A percentile compares a stretch with the other conserved stretches of the same genome.
Evolutionary conservation across 176 grass and related monocot species (phyloP).

Genomic region (Ensete ventricosum): DNA sequence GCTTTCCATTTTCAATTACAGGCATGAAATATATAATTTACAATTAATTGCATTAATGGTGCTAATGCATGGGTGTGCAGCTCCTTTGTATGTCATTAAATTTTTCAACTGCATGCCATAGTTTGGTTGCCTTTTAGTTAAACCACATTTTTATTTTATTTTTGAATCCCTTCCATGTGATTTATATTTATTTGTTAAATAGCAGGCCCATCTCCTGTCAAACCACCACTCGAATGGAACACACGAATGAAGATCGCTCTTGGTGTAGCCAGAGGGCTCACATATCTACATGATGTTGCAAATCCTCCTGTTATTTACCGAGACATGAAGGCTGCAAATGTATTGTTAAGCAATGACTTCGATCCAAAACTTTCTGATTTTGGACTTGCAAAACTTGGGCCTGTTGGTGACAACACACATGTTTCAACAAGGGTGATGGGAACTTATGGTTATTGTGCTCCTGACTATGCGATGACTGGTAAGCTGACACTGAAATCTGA

Average conservation of each 20-base stretch:
- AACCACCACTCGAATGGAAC: slow-evolving; percentile 73
- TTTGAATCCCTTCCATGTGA: neutral
- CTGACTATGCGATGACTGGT: slow-evolving; percentile 74
- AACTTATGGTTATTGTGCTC: slow-evolving; percentile 88
- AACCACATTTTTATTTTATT: too few relatives aligned
- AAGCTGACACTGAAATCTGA: slow-evolving; percentile 85
- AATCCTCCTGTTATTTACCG: slow-evolving; percentile 90
- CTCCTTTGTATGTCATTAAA: too few relatives aligned
- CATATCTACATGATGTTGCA: slow-evolving; percentile 82
- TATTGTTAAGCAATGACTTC: slow-evolving; percentile 63
- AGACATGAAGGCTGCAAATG: slow-evolving; percentile 85
- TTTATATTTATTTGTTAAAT: neutral
- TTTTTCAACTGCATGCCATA: too few relatives aligned
- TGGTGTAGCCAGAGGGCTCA: slow-evolving; percentile 76
- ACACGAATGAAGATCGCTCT: slow-evolving; percentile 75
- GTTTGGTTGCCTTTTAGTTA: too few relatives aligned
- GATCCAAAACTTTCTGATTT: slow-evolving; percentile 92
- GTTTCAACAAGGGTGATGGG: slow-evolving; percentile 97
- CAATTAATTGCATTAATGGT: too few relatives aligned
- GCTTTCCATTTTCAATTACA: too few relatives aligned
- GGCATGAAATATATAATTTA: too few relatives aligned
- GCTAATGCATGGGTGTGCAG: too few relatives aligned
- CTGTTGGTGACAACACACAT: slow-evolving; percentile 77
- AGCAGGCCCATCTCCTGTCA: slow-evolving; percentile 44
- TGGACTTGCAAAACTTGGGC: slow-evolving; percentile 81